phyloP scores from a whole-genome alignment of 1,139 yeast genomes.

The Kurtzmaniella quercitrusa region DNA sequence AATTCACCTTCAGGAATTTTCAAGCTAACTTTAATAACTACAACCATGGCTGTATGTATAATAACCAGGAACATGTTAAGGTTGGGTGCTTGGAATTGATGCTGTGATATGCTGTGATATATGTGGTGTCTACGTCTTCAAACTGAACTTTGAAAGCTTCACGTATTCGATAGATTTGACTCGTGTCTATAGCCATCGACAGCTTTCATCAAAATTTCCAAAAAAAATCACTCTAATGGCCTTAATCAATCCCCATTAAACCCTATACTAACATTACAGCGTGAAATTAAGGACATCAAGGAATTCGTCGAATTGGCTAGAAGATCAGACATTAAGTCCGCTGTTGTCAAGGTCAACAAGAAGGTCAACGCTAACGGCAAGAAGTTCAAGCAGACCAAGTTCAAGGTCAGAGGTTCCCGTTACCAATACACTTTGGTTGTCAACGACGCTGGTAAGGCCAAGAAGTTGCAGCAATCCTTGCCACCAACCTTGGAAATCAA shows the following conservation, averaged over 20 bases:
- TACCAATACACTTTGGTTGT: conserved; percentile 94
- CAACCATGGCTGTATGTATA: conserved; percentile 32
- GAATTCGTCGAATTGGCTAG: conserved; percentile 97
- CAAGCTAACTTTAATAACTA: conserved; percentile 8
- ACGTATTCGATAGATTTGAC: no score
- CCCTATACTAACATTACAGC: conserved; percentile 17
- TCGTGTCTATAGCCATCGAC: no score
- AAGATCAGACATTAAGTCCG: conserved; percentile 93
- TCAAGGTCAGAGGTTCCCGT: conserved; percentile 97
- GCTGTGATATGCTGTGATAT: not conserved
- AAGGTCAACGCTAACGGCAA: conserved; percentile 83
- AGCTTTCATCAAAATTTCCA: no score
- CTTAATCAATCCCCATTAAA: not conserved
- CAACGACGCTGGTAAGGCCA: conserved; percentile 95
- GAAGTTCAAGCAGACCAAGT: conserved; percentile 90
- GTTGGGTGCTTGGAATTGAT: not conserved
- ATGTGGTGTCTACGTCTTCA: not conserved
- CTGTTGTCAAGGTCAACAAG: conserved; percentile 87
- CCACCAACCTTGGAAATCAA: conserved; percentile 90
- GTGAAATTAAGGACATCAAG: conserved; percentile 94
- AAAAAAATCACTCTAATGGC: no score
- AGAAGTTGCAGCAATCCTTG: conserved; percentile 96
- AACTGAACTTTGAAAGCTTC: not conserved
- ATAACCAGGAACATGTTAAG: not conserved
- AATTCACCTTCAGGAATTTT: conserved; percentile 2